Conservation (phyloP, 1,284 basidiomycete species). For the Cystobasidium sp. region DNA sequence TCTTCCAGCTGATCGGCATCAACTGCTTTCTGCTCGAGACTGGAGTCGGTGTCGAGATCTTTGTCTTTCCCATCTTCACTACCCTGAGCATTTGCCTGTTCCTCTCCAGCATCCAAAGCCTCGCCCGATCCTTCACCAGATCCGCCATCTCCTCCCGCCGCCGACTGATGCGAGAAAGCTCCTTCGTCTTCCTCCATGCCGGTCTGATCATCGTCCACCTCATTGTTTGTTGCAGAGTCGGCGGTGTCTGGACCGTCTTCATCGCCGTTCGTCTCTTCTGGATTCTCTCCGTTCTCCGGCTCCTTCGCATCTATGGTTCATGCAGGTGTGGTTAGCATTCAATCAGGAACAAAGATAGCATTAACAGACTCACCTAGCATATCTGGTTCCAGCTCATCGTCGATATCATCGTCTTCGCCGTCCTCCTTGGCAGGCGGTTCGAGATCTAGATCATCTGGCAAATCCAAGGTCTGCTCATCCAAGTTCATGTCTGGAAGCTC, state of each 20-base stretch:
- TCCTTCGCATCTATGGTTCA: neutral
- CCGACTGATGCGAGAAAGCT: slow-evolving; percentile 32
- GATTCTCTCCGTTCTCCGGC: slow-evolving; percentile 54
- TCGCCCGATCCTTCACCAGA: neutral
- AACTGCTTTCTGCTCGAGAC: too few species aligned
- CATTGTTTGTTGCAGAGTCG: neutral
- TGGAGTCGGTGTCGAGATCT: too few species aligned
- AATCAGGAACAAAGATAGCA: too few species aligned
- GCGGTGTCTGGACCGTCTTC: slow-evolving; percentile 53
- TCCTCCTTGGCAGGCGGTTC: slow-evolving; percentile 51
- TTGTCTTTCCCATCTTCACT: too few species aligned
- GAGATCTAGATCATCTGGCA: slow-evolving; percentile 80
- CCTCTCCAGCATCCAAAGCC: slow-evolving; percentile 10
- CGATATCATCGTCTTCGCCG: slow-evolving; percentile 60
- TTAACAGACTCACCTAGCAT: neutral
- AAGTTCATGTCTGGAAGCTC: slow-evolving; percentile 63
- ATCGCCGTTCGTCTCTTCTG: slow-evolving; percentile 49
- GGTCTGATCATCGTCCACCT: slow-evolving; percentile 51
- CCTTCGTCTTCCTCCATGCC: slow-evolving; percentile 26
- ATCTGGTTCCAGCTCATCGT: slow-evolving; percentile 54
- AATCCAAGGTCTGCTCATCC: slow-evolving; percentile 70
- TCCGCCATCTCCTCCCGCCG: neutral
- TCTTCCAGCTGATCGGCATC: too few species aligned
- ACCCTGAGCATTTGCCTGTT: neutral
- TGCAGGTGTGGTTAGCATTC: slow-evolving; percentile 35